These are phyloP conservation scores for Drosera capensis DNA, from an alignment of 148 eudicot genomes.

Conservation along the genomic window DNA sequence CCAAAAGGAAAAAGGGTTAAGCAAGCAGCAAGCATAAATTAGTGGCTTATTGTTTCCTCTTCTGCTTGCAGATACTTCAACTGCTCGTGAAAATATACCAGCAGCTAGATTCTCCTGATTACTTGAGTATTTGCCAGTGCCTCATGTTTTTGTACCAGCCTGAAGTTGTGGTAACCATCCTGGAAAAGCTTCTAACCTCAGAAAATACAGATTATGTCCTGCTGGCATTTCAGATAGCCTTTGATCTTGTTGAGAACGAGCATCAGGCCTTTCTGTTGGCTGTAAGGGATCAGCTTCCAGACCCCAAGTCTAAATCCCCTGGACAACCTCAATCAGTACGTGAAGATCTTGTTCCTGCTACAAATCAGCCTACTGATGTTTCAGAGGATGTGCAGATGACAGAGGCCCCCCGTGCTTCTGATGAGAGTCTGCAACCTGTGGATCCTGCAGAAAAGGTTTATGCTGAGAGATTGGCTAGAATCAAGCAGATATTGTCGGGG, in stretches of 20 bases:
- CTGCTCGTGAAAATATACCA: slow-evolving; percentile 74
- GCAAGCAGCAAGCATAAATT: no score
- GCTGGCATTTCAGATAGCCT: slow-evolving; percentile 82
- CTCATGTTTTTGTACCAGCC: slow-evolving; percentile 87
- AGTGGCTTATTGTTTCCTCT: neutral
- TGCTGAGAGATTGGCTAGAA: slow-evolving; percentile 58
- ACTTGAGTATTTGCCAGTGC: slow-evolving; percentile 84
- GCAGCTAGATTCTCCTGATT: slow-evolving; percentile 78
- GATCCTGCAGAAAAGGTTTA: slow-evolving; percentile 63
- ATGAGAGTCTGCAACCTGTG: slow-evolving; percentile 15
- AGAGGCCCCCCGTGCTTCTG: slow-evolving; percentile 30
- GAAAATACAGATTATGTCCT: slow-evolving; percentile 71
- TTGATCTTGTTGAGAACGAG: slow-evolving; percentile 98
- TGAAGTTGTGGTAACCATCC: slow-evolving; percentile 61
- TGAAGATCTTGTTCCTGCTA: slow-evolving; percentile 34
- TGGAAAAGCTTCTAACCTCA: slow-evolving; percentile 63
- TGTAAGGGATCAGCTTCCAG: slow-evolving; percentile 56
- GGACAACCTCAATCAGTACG: slow-evolving; percentile 29
- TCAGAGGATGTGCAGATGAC: slow-evolving; percentile 73
- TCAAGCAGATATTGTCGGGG: slow-evolving; percentile 79
- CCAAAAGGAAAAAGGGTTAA: neutral
- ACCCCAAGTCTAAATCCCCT: slow-evolving; percentile 23
- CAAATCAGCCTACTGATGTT: slow-evolving; percentile 27
- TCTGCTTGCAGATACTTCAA: slow-evolving; percentile 50
- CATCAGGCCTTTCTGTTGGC: slow-evolving; percentile 85